A percentile compares a stretch with the other conserved stretches of the same genome.
These are phyloP conservation scores for Eucalyptus dawsonii DNA, from an alignment of 345 rosid genomes.

Conservation along the genomic window DNA sequence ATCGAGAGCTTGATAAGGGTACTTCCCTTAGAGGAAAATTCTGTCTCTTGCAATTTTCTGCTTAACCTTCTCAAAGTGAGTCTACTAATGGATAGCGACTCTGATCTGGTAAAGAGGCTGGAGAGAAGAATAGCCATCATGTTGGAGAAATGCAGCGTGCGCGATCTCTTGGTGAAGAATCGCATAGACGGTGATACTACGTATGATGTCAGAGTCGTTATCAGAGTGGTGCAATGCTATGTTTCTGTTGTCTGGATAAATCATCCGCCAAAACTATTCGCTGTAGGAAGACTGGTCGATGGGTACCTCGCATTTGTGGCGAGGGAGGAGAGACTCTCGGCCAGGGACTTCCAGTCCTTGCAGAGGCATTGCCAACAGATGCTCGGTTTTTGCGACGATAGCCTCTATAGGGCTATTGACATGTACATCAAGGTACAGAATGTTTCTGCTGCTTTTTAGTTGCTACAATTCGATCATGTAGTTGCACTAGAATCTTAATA, in stretches of 20 bases:
- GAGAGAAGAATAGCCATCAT: slow-evolving; percentile 17
- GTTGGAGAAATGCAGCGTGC: slow-evolving; percentile 26
- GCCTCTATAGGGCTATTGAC: slow-evolving; percentile 41
- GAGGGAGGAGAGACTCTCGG: slow-evolving; percentile 18
- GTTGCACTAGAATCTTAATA: not conserved
- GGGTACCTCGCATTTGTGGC: slow-evolving; percentile 30
- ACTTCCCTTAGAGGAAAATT: slow-evolving; percentile 27
- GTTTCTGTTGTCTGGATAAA: slow-evolving; percentile 7
- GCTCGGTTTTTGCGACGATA: slow-evolving; percentile 24
- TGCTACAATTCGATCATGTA: not conserved
- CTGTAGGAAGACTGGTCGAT: slow-evolving; percentile 39
- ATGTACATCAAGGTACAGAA: slow-evolving; percentile 34
- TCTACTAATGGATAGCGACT: slow-evolving; percentile 4
- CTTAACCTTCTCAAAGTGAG: slow-evolving; percentile 42
- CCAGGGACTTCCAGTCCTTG: slow-evolving; percentile 18
- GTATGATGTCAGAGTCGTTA: slow-evolving; percentile 16
- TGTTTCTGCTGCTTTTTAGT: not conserved
- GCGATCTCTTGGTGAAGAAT: slow-evolving; percentile 36
- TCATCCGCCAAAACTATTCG: not conserved
- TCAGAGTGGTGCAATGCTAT: slow-evolving; percentile 24
- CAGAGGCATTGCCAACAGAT: slow-evolving; percentile 19
- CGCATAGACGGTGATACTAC: slow-evolving; percentile 1
- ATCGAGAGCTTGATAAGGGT: slow-evolving; percentile 26
- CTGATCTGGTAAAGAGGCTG: slow-evolving; percentile 1
- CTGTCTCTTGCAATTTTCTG: slow-evolving; percentile 40